A percentile compares a stretch with the other conserved stretches of the same genome.
phyloP scores from a whole-genome alignment of 2,329 filamentous ascomycete genomes.

The Drechslerella dactyloides region DNA sequence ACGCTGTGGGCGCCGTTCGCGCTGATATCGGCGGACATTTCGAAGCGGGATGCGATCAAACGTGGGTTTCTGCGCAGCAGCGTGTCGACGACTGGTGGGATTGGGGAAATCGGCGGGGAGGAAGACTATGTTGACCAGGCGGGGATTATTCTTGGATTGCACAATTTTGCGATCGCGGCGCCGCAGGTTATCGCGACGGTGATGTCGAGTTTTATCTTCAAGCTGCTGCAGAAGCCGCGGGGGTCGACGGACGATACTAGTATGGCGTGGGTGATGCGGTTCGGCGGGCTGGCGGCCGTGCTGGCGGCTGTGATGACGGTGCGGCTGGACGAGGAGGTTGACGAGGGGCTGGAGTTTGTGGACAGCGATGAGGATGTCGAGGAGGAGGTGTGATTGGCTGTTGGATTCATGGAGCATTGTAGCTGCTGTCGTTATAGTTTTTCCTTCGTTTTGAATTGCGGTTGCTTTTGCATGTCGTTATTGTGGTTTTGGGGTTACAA shows the following conservation, averaged over 20 bases:
- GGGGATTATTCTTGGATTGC: slow-evolving; percentile 88
- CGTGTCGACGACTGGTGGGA: slow-evolving; percentile 6
- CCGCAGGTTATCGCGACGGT: slow-evolving; percentile 91
- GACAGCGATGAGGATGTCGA: slow-evolving; percentile 46
- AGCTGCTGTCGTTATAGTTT: no score
- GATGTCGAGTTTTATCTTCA: slow-evolving; percentile 82
- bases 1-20: slow-evolving; percentile 95
- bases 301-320: slow-evolving; percentile 76
- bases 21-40: slow-evolving; percentile 91
- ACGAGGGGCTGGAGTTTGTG: slow-evolving; percentile 49
- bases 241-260: slow-evolving; percentile 84
- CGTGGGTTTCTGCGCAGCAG: slow-evolving; percentile 56
- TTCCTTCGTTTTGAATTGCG: no score
- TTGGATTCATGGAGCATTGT: no score
- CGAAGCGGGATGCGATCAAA: slow-evolving; percentile 74
- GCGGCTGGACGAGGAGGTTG: slow-evolving; percentile 68
- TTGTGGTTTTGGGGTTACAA: no score
- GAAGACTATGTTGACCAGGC: slow-evolving; percentile 66
- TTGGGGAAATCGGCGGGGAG: slow-evolving; percentile 6
- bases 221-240: slow-evolving; percentile 82
- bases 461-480: no score
- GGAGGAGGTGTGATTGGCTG: slow-evolving; percentile 14
- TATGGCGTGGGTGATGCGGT: slow-evolving; percentile 82
- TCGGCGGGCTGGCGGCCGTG: slow-evolving; percentile 80
- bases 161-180: slow-evolving; percentile 91